Percentiles rank a stretch among this genome's conserved stretches.
Conservation (phyloP, 768 basidiomycete species). For the Leccinellum luteum region DNA sequence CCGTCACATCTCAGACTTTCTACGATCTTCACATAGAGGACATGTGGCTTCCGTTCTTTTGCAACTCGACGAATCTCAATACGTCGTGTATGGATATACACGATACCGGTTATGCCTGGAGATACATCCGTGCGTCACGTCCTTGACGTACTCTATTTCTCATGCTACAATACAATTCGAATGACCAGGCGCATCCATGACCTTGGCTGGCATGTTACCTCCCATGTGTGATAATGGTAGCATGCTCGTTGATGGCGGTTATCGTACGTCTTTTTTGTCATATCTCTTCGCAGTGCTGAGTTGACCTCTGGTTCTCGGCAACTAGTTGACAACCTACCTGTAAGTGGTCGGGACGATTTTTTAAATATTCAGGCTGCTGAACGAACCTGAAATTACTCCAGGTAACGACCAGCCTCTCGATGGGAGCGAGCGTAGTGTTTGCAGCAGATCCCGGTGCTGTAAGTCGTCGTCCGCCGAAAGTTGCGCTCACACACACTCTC, state of each 20-base stretch:
- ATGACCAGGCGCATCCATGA: constrained; percentile 87
- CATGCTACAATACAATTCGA: constrained; percentile 4
- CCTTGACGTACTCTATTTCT: neutral
- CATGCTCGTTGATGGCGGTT: constrained; percentile 88
- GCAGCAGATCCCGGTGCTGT: constrained; percentile 93
- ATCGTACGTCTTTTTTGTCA: constrained; percentile 52
- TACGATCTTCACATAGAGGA: constrained; percentile 95
- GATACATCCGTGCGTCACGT: constrained; percentile 67
- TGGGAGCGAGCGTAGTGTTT: constrained; percentile 88
- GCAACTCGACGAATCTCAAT: constrained; percentile 96
- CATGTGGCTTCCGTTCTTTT: constrained; percentile 99
- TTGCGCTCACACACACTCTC: neutral
- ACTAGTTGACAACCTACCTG: constrained; percentile 86
- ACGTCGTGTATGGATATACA: constrained; percentile 97
- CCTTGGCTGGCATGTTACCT: constrained; percentile 90
- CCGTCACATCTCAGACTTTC: constrained; percentile 55
- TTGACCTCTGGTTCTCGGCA: constrained; percentile 5
- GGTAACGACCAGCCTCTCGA: constrained; percentile 89
- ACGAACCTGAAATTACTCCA: constrained; percentile 31
- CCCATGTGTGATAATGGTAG: constrained; percentile 93
- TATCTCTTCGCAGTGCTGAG: neutral
- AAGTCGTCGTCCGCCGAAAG: constrained; percentile 29
- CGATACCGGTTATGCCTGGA: constrained; percentile 98
- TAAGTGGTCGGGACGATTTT: constrained; percentile 34
- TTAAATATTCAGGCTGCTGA: neutral